Conservation (phyloP, 2,329 filamentous ascomycete species). For the Cladosporium velox region DNA sequence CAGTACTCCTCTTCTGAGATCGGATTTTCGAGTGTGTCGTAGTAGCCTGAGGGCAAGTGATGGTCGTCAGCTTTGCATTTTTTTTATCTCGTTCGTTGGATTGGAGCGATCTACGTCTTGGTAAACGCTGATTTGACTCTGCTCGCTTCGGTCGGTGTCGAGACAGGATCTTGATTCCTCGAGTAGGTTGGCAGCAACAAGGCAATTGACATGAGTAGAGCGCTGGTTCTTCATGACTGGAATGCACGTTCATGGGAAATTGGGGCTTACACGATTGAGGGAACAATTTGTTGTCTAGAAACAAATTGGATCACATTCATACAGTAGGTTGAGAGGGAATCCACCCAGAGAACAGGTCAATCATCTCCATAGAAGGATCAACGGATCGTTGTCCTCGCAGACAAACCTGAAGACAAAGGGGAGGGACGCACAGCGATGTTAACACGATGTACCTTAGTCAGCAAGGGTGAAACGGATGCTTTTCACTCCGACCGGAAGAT, state of each 20-base stretch:
- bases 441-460: neutral
- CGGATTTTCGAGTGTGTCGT: neutral
- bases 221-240: neutral
- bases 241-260: neutral
- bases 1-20: neutral
- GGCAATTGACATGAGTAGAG: neutral
- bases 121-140: neutral
- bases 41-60: neutral
- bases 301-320: neutral
- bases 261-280: neutral
- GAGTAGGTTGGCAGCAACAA: neutral
- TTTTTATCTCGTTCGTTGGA: neutral
- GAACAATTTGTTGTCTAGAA: neutral
- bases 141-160: neutral
- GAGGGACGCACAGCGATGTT: neutral
- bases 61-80: neutral
- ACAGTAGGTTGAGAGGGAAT: neutral
- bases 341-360: neutral
- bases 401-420: neutral
- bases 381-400: neutral
- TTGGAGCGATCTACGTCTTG: neutral
- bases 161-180: neutral
- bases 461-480: neutral
- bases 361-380: neutral
- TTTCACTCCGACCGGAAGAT: neutral